Evolutionary conservation across 768 basidiomycete species (phyloP), one percentile per base, ranked within the genome.

Genomic region (Boletus reticulatus): DNA sequence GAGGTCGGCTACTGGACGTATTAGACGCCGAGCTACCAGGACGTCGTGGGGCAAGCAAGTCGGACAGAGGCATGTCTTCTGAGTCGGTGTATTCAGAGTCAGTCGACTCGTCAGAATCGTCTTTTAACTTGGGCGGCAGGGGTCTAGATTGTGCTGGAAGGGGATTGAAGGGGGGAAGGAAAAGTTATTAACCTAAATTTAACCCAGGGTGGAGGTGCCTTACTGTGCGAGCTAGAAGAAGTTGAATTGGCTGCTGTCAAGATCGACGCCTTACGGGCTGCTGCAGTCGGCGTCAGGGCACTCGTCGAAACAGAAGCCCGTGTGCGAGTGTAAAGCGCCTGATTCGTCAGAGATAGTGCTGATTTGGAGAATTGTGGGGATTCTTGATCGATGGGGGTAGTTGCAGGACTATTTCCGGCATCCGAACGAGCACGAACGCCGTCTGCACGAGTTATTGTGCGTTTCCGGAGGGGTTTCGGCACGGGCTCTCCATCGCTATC

Each of bases 31-130:
- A 77, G 59, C 85, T 88, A 17, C 85, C 87, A 16, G 89, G 88
- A 36, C 89, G 78, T 46, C 76, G 79, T 12, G 89, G 88, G 0
- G 76, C 75, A 8, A 88, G 72, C 36, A 89, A 75, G 2, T 73
- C 76, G 1, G 86, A 84, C 36, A 92, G 76, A 13, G 89, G 89
- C 2, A 83, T 80, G 60, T 85, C 76, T n/a, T 77, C 76, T 50
- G 82, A 83, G 24, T 78, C 80, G 34, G 76, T 76, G 54, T 77
- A 67, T 12, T 69, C 67, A 19, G 70, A 67, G 14, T 70, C 67
- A 4, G 68, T 63, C 1, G 64, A 69, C 17, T 73, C 65, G 2
- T 70, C 62, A 6, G 63, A 48, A 12, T 59, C 56, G 19, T 63
- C 49, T n/a, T 42, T 59, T n/a, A 24, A 44, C 37, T 56, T 57